Percentiles rank a stretch among this genome's conserved stretches.
phyloP scores from a whole-genome alignment of 2,329 filamentous ascomycete genomes.

The Aspergillus sp. region DNA sequence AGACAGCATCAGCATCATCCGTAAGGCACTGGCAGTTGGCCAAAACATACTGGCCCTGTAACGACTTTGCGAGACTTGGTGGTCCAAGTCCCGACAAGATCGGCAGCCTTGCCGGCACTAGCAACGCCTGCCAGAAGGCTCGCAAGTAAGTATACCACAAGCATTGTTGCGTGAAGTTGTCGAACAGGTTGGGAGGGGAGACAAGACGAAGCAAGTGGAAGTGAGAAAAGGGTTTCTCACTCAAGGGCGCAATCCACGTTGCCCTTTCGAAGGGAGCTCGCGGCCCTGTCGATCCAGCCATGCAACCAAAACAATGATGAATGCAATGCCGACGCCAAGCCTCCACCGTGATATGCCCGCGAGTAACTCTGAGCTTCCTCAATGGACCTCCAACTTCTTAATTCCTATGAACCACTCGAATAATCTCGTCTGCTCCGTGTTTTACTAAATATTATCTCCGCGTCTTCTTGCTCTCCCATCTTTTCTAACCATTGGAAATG shows the following conservation, averaged over 20 bases:
- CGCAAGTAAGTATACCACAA: conserved; percentile 33
- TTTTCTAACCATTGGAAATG: conserved; percentile 14
- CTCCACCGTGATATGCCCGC: not conserved
- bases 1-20: not conserved
- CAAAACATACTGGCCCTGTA: conserved; percentile 62
- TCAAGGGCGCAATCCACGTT: conserved; percentile 7
- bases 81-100: conserved; percentile 69
- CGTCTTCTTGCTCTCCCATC: not conserved
- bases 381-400: not conserved
- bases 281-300: conserved; percentile 13
- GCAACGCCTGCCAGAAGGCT: conserved; percentile 37
- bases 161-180: conserved; percentile 21
- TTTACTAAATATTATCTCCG: not conserved
- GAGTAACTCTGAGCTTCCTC: not conserved
- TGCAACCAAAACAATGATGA: conserved; percentile 14
- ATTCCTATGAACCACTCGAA: not conserved
- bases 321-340: conserved; percentile 12
- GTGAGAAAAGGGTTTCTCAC: conserved; percentile 7
- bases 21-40: not conserved
- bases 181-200: conserved; percentile 1
- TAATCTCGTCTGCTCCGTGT: not conserved
- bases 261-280: conserved; percentile 11
- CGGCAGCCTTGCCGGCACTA: conserved; percentile 44
- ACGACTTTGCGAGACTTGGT: conserved; percentile 69
- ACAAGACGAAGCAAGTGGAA: not conserved